Evolutionary conservation across 2,329 filamentous ascomycete genomes (phyloP).

Genomic region (Colletotrichum chrysophilum): DNA sequence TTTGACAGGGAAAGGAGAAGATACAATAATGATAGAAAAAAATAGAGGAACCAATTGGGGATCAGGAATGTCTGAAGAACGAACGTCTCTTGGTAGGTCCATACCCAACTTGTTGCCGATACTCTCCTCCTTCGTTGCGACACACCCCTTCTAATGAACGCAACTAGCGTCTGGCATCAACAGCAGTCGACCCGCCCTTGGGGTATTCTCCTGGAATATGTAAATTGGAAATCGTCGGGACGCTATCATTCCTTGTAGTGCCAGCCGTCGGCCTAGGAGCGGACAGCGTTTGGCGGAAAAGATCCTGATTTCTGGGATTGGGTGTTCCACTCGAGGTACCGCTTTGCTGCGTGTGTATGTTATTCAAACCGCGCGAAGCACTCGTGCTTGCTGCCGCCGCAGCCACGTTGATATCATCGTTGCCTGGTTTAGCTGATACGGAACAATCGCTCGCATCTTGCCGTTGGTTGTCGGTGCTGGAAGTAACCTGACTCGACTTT

Average conservation of each 20-base stretch:
- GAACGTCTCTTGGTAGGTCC: neutral
- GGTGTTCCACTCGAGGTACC: neutral
- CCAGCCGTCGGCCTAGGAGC: constrained; percentile 29
- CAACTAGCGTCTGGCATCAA: neutral
- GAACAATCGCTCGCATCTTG: neutral
- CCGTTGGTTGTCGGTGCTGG: neutral
- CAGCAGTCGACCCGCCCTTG: constrained; percentile 25
- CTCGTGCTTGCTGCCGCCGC: neutral
- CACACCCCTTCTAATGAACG: neutral
- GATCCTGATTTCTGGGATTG: neutral
- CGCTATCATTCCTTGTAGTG: constrained; percentile 43
- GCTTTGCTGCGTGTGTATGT: neutral
- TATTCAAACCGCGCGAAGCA: neutral
- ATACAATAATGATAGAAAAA: neutral
- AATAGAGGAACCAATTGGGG: neutral
- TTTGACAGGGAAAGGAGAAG: neutral
- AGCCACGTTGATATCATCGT: neutral
- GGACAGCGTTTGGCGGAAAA: neutral
- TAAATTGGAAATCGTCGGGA: constrained; percentile 66
- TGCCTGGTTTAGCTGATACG: neutral
- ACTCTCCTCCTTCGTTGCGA: neutral
- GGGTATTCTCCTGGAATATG: constrained; percentile 75
- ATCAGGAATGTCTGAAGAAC: neutral
- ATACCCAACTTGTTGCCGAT: neutral
- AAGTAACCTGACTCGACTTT: neutral